Conservation (phyloP, 2,329 filamentous ascomycete genomes). For the Aspergillus sp. region DNA sequence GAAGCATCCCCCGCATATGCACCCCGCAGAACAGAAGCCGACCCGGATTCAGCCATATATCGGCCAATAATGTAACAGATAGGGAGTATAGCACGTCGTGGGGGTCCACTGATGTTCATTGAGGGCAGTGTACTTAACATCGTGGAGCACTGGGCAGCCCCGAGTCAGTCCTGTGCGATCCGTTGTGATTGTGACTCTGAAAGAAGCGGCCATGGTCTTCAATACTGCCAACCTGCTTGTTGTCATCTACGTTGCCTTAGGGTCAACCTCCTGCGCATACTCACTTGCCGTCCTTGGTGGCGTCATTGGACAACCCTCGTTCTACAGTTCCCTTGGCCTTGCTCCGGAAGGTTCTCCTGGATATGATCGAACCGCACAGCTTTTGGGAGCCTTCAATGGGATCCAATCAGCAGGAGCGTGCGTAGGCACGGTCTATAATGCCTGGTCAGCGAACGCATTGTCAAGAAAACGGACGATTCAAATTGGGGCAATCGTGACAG, state of each 20-base stretch:
- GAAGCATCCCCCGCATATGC: not conserved
- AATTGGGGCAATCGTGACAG: conserved; percentile 7
- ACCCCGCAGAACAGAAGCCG: not conserved
- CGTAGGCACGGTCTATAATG: conserved; percentile 36
- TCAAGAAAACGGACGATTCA: conserved; percentile 33
- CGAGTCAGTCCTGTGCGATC: no score
- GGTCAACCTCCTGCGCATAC: conserved; percentile 34
- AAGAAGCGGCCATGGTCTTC: not conserved
- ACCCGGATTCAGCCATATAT: not conserved
- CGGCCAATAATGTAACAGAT: not conserved
- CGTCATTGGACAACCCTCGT: conserved; percentile 48
- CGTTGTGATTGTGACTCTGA: no score
- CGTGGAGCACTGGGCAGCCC: no score
- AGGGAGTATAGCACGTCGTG: no score
- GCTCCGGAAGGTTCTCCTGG: conserved; percentile 38
- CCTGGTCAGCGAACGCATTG: conserved; percentile 40
- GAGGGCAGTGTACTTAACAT: no score
- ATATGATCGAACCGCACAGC: conserved; percentile 42
- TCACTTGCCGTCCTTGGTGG: conserved; percentile 40
- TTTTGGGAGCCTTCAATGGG: conserved; percentile 48
- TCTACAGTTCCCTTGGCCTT: conserved; percentile 44
- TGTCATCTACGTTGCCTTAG: conserved; percentile 33
- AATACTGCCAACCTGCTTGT: conserved; percentile 35
- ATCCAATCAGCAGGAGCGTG: conserved; percentile 45
- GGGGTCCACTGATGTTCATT: no score